These are phyloP conservation scores for Salpingoeca rosetta DNA, from an alignment of 78 protist species.

Conservation along the genomic window DNA sequence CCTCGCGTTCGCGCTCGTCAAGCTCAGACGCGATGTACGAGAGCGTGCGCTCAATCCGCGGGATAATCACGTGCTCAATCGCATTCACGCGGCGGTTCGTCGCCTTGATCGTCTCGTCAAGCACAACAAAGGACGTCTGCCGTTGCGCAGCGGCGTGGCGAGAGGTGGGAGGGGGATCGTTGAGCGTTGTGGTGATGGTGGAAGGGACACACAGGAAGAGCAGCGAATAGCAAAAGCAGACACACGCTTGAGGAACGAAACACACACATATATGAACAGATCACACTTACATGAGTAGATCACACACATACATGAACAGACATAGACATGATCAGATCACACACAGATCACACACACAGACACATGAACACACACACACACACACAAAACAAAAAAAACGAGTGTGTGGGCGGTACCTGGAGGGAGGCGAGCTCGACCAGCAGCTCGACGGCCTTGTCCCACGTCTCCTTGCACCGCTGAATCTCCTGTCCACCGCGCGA, in stretches of 20 bases:
- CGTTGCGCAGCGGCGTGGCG: too few species aligned
- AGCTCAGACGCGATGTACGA: conserved; percentile 83
- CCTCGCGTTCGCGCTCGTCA: conserved; percentile 93
- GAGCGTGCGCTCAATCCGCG: conserved; percentile 66
- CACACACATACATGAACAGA: too few species aligned
- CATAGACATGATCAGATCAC: neutral
- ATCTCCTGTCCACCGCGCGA: conserved; percentile 92
- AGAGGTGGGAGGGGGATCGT: too few species aligned
- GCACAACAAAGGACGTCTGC: conserved; percentile 83
- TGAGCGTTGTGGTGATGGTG: too few species aligned
- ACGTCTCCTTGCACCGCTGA: conserved; percentile 38
- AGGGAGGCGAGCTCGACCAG: conserved; percentile 85
- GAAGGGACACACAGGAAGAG: too few species aligned
- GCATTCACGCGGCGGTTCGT: conserved; percentile 99
- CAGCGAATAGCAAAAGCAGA: too few species aligned
- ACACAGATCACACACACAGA: too few species aligned
- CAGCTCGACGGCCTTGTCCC: conserved; percentile 49
- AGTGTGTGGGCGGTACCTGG: too few species aligned
- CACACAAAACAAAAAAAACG: too few species aligned
- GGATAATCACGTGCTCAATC: conserved; percentile 92
- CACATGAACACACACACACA: too few species aligned
- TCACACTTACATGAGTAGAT: neutral
- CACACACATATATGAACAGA: too few species aligned
- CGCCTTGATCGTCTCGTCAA: conserved; percentile 91
- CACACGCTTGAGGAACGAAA: too few species aligned